Percentiles rank a stretch among this genome's conserved stretches.
These are phyloP conservation scores for Pholiota microspora DNA, from an alignment of 768 basidiomycete genomes.

Conservation along the genomic window DNA sequence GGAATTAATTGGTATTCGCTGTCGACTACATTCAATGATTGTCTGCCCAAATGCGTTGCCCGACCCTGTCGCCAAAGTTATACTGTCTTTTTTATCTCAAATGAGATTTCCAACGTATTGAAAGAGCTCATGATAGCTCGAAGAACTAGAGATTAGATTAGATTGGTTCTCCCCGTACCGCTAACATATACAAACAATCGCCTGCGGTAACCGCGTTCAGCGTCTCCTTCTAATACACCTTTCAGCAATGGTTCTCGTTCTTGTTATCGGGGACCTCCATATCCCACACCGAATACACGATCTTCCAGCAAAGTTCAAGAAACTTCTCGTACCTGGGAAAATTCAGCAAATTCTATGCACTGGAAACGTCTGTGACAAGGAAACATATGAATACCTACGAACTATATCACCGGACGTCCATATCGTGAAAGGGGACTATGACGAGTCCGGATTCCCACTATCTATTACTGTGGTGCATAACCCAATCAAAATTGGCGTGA, in stretches of 20 bases:
- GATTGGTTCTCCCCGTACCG: background rate
- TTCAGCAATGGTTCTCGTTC: slow-evolving; percentile 80
- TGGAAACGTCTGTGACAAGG: slow-evolving; percentile 95
- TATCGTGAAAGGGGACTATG: slow-evolving; percentile 92
- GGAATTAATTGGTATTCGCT: background rate
- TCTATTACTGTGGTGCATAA: slow-evolving; percentile 78
- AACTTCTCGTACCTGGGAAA: slow-evolving; percentile 92
- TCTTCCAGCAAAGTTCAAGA: slow-evolving; percentile 94
- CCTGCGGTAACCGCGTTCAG: background rate
- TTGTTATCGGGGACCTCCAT: slow-evolving; percentile 96
- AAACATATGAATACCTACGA: slow-evolving; percentile 94
- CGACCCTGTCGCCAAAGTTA: too few species aligned
- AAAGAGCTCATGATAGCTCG: too few species aligned
- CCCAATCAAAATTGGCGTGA: slow-evolving; percentile 87
- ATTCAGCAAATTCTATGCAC: slow-evolving; percentile 98
- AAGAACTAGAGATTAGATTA: slow-evolving; percentile 7
- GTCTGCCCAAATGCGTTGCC: too few species aligned
- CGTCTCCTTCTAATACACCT: background rate
- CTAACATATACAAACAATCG: slow-evolving; percentile 1
- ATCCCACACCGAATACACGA: slow-evolving; percentile 91
- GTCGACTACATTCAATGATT: too few species aligned
- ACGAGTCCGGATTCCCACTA: slow-evolving; percentile 81
- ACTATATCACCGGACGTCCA: slow-evolving; percentile 93
- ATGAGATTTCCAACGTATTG: too few species aligned
- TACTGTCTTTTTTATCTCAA: too few species aligned